These are phyloP conservation scores for Clavaria fumosa DNA, from an alignment of 768 basidiomycete genomes.

Conservation along the genomic window DNA sequence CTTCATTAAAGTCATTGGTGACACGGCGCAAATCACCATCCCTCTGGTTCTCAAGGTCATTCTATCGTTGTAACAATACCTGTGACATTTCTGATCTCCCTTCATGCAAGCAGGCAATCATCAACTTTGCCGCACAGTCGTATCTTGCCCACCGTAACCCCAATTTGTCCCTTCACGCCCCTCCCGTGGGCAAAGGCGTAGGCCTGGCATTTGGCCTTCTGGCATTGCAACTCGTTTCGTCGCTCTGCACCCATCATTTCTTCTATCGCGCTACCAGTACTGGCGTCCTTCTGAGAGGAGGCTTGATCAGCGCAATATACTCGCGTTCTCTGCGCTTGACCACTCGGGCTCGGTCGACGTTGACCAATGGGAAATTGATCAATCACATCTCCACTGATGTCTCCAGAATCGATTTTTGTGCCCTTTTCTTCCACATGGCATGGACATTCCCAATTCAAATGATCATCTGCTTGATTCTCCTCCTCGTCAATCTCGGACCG, in stretches of 20 bases:
- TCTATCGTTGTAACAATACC: background rate
- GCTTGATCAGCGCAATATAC: conserved; percentile 81
- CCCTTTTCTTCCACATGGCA: conserved; percentile 65
- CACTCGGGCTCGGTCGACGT: conserved; percentile 58
- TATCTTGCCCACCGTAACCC: conserved; percentile 32
- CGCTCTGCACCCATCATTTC: conserved; percentile 64
- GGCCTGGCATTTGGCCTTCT: conserved; percentile 62
- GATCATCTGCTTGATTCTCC: conserved; percentile 56
- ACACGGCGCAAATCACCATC: conserved; percentile 57
- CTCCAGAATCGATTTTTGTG: conserved; percentile 80
- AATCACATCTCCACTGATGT: conserved; percentile 91
- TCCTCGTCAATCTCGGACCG: conserved; percentile 59
- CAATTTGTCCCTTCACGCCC: conserved; percentile 14
- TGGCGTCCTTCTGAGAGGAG: conserved; percentile 71
- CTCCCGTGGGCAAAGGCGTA: conserved; percentile 41
- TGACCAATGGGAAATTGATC: conserved; percentile 80
- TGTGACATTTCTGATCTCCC: background rate
- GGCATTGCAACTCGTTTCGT: conserved; percentile 47
- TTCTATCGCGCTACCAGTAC: conserved; percentile 62
- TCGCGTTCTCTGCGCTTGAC: conserved; percentile 61
- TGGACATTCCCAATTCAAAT: conserved; percentile 72
- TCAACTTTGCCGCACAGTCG: conserved; percentile 51
- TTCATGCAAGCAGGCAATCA: conserved; percentile 45
- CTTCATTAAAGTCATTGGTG: conserved; percentile 40
- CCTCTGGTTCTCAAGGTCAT: conserved; percentile 69